These are phyloP conservation scores for Leptodermis oblonga DNA, from an alignment of 257 asterid genomes.

Conservation along the genomic window DNA sequence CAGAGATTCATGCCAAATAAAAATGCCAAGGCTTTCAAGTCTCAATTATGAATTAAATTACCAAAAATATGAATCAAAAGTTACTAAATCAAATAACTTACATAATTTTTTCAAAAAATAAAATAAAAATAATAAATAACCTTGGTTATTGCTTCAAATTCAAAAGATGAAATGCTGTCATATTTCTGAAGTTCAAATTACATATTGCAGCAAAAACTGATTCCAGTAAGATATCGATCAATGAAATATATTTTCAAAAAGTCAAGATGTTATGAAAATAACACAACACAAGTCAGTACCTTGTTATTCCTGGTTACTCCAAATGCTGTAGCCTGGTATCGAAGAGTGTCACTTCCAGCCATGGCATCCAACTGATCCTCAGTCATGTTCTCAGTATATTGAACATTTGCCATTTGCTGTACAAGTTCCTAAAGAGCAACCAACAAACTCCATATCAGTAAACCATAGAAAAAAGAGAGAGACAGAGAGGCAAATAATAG, in stretches of 20 bases:
- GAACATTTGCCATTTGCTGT: conserved; percentile 99
- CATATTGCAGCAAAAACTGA: neutral
- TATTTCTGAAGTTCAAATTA: neutral
- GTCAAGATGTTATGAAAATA: neutral
- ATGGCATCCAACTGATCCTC: conserved; percentile 98
- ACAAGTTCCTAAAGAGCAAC: conserved; percentile 72
- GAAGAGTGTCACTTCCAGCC: conserved; percentile 99
- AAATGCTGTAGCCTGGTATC: conserved; percentile 96
- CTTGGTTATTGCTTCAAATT: neutral
- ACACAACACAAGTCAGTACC: conserved; percentile 31
- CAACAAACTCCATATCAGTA: conserved; percentile 20
- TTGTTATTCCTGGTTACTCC: conserved; percentile 89
- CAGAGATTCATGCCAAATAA: conserved; percentile 2
- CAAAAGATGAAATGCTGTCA: neutral
- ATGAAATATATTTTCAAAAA: neutral
- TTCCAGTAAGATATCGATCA: neutral
- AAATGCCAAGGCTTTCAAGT: neutral
- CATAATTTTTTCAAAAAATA: neutral
- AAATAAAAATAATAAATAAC: neutral
- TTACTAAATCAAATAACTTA: neutral
- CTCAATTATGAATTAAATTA: neutral
- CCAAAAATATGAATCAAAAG: neutral
- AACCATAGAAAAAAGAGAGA: conserved; percentile 11
- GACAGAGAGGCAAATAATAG: conserved; percentile 11
- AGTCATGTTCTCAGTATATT: conserved; percentile 97